Evolutionary conservation across 2,329 filamentous ascomycete genomes (phyloP).

Genomic region (Juglanconis oblonga): DNA sequence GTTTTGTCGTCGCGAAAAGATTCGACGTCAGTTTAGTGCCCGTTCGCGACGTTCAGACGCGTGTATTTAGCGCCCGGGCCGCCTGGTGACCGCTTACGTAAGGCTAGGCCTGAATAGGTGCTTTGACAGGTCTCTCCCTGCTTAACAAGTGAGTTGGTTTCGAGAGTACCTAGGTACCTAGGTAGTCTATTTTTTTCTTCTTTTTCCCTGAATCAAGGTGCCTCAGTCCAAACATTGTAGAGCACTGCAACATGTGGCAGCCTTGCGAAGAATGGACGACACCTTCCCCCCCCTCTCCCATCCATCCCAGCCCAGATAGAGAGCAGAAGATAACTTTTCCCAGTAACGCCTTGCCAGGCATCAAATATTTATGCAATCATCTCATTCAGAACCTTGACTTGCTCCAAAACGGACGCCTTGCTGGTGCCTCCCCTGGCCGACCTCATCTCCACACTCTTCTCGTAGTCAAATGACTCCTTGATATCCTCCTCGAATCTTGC

Average conservation of each 20-base stretch:
- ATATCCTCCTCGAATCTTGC: slow-evolving; percentile 70
- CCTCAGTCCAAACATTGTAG: too few relatives aligned
- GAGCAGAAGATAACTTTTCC: not conserved
- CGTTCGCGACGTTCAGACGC: not conserved
- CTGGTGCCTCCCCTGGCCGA: slow-evolving; percentile 76
- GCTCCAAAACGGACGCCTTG: slow-evolving; percentile 62
- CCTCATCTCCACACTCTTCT: slow-evolving; percentile 77
- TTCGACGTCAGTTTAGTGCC: slow-evolving; percentile 1
- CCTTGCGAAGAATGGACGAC: too few relatives aligned
- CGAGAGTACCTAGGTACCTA: too few relatives aligned
- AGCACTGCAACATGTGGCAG: too few relatives aligned
- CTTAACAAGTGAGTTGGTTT: too few relatives aligned
- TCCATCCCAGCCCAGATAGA: not conserved
- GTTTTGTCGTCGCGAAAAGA: not conserved
- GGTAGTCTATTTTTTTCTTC: too few relatives aligned
- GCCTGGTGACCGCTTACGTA: not conserved
- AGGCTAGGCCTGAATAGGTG: too few relatives aligned
- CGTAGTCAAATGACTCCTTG: slow-evolving; percentile 70
- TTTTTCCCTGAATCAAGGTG: too few relatives aligned
- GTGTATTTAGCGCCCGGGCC: not conserved
- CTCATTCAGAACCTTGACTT: slow-evolving; percentile 51
- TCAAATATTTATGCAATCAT: slow-evolving; percentile 27
- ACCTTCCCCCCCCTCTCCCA: not conserved
- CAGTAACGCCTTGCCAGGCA: not conserved
- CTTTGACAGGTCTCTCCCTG: too few relatives aligned